These are phyloP conservation scores for Xylariaceae sp. DNA, from an alignment of 2,329 filamentous ascomycete genomes.

Conservation along the genomic window DNA sequence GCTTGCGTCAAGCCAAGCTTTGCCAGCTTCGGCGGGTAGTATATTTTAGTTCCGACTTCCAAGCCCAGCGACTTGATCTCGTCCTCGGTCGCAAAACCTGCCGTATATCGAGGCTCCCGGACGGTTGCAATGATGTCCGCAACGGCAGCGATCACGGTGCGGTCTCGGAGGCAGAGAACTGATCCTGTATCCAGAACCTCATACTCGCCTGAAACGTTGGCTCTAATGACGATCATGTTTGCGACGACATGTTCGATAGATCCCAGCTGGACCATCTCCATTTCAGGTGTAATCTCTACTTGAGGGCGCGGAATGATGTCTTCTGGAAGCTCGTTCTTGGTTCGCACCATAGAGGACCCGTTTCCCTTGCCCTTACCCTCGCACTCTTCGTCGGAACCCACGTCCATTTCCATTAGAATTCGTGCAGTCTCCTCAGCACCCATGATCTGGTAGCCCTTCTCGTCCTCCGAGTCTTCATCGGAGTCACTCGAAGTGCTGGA, in stretches of 20 bases:
- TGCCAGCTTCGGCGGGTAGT: constrained; percentile 76
- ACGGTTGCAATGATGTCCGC: constrained; percentile 84
- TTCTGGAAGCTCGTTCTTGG: constrained; percentile 74
- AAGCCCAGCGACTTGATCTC: constrained; percentile 68
- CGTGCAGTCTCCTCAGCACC: constrained; percentile 79
- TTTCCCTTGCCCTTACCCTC: constrained; percentile 49
- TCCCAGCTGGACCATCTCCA: constrained; percentile 74
- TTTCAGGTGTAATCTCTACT: constrained; percentile 72
- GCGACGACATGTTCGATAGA: constrained; percentile 74
- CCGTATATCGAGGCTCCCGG: constrained; percentile 79
- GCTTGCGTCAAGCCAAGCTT: constrained; percentile 84
- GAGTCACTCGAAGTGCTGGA: constrained; percentile 59
- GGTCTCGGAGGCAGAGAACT: constrained; percentile 73
- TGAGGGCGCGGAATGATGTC: constrained; percentile 70
- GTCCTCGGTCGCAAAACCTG: constrained; percentile 67
- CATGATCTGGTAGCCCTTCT: constrained; percentile 62
- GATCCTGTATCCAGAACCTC: constrained; percentile 83
- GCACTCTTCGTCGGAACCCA: constrained; percentile 74
- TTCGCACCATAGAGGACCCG: constrained; percentile 58
- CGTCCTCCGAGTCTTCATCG: constrained; percentile 52
- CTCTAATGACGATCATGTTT: constrained; percentile 75
- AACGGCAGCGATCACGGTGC: constrained; percentile 77
- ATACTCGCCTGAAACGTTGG: constrained; percentile 74
- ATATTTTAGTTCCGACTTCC: constrained; percentile 68
- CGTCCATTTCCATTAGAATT: constrained; percentile 80